A percentile compares a stretch with the other conserved stretches of the same genome.
Evolutionary conservation across 2,329 filamentous ascomycete genomes (phyloP).

Genomic region (Trichoderma oligosporum): DNA sequence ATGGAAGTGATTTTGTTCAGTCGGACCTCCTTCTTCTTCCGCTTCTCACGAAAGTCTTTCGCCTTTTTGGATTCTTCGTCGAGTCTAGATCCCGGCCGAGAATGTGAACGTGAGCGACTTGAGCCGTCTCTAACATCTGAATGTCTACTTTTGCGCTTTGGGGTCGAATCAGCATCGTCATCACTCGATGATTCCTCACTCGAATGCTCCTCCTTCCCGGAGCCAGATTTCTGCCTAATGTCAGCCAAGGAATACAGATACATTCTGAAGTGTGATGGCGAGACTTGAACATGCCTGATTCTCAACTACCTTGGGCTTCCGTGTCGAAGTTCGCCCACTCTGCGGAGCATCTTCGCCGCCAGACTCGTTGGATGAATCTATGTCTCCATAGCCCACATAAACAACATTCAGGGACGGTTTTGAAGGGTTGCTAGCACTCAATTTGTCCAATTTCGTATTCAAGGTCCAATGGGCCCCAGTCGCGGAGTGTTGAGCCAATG

Average conservation of each 20-base stretch:
- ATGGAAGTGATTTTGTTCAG: conserved; percentile 61
- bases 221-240: conserved; percentile 1
- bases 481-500: conserved; percentile 58
- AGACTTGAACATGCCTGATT: not conserved
- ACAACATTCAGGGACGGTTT: conserved; percentile 53
- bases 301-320: conserved; percentile 13
- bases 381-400: conserved; percentile 52
- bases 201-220: conserved; percentile 25
- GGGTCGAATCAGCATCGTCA: conserved; percentile 24
- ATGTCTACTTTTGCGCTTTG: conserved; percentile 29
- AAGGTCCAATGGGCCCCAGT: conserved; percentile 76
- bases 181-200: conserved; percentile 29
- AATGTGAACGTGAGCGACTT: conserved; percentile 35
- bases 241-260: conserved; percentile 10
- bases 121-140: conserved; percentile 25
- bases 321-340: conserved; percentile 35
- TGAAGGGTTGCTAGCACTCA: conserved; percentile 28
- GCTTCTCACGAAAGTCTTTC: conserved; percentile 53
- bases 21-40: conserved; percentile 64
- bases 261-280: not conserved
- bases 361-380: conserved; percentile 41
- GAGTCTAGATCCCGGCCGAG: conserved; percentile 31
- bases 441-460: conserved; percentile 41
- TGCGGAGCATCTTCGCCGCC: conserved; percentile 34
- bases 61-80: conserved; percentile 31